These are phyloP conservation scores for Clonostachys rosea DNA, from an alignment of 2,329 filamentous ascomycete species.

Conservation along the genomic window DNA sequence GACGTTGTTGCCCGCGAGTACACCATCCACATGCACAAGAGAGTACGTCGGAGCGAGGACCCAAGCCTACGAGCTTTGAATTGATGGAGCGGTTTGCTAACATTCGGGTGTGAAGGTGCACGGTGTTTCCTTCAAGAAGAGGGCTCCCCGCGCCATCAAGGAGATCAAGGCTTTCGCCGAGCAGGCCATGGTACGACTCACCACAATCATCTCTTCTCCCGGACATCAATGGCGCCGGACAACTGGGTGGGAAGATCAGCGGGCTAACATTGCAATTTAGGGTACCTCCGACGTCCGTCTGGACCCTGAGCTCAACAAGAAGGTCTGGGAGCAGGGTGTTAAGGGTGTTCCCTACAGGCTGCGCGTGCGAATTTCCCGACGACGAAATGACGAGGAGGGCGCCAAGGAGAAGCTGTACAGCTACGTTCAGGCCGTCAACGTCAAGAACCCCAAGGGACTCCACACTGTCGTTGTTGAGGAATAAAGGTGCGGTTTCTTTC, in stretches of 20 bases:
- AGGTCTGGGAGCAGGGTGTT: conserved; percentile 99
- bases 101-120: conserved; percentile 62
- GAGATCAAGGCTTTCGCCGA: conserved; percentile 95
- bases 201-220: neutral
- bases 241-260: conserved; percentile 5
- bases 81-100: too few relatives aligned
- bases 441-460: conserved; percentile 98
- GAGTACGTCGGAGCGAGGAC: conserved; percentile 32
- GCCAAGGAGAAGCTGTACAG: conserved; percentile 99
- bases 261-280: conserved; percentile 37
- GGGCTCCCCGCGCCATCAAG: conserved; percentile 97
- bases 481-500: conserved; percentile 32
- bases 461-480: conserved; percentile 84
- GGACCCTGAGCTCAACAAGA: conserved; percentile 99
- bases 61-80: neutral
- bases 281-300: conserved; percentile 95
- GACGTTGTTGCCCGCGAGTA: conserved; percentile 99
- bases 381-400: conserved; percentile 99
- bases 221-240: conserved; percentile 2
- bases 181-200: conserved; percentile 83
- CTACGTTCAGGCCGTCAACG: conserved; percentile 99
- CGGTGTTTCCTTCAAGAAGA: conserved; percentile 99
- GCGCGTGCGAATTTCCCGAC: conserved; percentile 96
- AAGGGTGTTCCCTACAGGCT: conserved; percentile 98
- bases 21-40: conserved; percentile 99